Evolutionary conservation across 1,139 yeast genomes (phyloP).

Genomic region (Blastobotrys arbuscula): DNA sequence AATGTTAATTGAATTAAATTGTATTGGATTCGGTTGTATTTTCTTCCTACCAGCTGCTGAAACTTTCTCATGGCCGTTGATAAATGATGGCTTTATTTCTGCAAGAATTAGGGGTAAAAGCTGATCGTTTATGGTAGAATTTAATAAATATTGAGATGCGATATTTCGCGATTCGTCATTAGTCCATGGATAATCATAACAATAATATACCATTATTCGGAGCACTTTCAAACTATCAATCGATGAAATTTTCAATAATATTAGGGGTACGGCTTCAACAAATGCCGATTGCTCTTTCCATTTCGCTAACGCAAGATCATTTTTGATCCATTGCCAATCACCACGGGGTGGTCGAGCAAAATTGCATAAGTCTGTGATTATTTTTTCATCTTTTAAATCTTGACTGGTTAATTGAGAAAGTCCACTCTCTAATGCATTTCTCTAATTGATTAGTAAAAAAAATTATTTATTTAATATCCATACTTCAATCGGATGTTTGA

Average conservation of each 20-base stretch:
- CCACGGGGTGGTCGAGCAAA: slow-evolving; percentile 9
- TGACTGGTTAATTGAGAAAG: too few species aligned
- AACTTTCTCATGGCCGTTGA: slow-evolving; percentile 1
- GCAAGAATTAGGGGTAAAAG: not conserved
- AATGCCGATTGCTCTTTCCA: slow-evolving; percentile 7
- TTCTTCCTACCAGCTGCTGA: slow-evolving; percentile 20
- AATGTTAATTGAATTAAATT: slow-evolving; percentile 7
- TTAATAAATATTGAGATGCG: not conserved
- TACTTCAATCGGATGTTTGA: too few species aligned
- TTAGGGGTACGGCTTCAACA: slow-evolving; percentile 1
- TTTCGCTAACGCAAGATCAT: not conserved
- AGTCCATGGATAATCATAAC: slow-evolving; percentile 12
- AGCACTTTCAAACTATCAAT: not conserved
- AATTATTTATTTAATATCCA: too few species aligned
- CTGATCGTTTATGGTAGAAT: not conserved
- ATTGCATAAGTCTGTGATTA: not conserved
- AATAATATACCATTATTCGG: slow-evolving; percentile 6
- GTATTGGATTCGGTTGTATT: slow-evolving; percentile 7
- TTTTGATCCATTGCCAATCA: slow-evolving; percentile 8
- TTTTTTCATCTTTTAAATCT: too few species aligned
- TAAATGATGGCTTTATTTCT: not conserved
- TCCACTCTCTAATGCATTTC: too few species aligned
- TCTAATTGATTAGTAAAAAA: too few species aligned
- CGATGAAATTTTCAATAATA: not conserved
- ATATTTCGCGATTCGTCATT: not conserved